phyloP scores from a whole-genome alignment of 2,329 filamentous ascomycete species.

The Cladosporium sp. region DNA sequence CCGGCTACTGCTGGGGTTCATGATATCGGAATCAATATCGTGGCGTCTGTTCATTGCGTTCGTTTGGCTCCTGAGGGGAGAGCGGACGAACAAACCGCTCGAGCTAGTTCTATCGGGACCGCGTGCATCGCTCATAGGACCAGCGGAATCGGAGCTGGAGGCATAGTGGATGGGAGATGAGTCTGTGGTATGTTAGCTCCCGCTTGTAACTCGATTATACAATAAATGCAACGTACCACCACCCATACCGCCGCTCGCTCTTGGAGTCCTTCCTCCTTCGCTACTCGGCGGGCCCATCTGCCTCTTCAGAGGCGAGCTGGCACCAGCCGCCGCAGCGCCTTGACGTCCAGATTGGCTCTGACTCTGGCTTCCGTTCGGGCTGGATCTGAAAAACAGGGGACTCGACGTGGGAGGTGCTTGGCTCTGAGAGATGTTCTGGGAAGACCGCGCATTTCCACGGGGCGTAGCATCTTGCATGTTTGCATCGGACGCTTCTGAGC shows the following conservation, averaged over 20 bases:
- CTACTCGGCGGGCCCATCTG: slow-evolving; percentile 35
- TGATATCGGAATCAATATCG: slow-evolving; percentile 80
- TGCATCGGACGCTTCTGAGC: slow-evolving; percentile 37
- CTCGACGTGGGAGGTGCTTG: slow-evolving; percentile 56
- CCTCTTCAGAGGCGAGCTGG: slow-evolving; percentile 45
- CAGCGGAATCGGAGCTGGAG: slow-evolving; percentile 65
- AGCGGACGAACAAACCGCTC: slow-evolving; percentile 81
- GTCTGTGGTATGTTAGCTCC: slow-evolving; percentile 50
- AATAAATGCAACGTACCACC: slow-evolving; percentile 53
- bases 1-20: slow-evolving; percentile 48
- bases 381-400: slow-evolving; percentile 72
- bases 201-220: background rate
- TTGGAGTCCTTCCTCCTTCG: slow-evolving; percentile 66
- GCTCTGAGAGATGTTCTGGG: slow-evolving; percentile 39
- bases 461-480: slow-evolving; percentile 37
- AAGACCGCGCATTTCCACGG: slow-evolving; percentile 35
- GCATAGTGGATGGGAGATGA: slow-evolving; percentile 92
- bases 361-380: slow-evolving; percentile 45
- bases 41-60: slow-evolving; percentile 64
- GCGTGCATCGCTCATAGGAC: slow-evolving; percentile 40
- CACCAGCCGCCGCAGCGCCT: slow-evolving; percentile 32
- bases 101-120: slow-evolving; percentile 56
- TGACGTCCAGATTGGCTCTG: slow-evolving; percentile 21
- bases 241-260: slow-evolving; percentile 55
- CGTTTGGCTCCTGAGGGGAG: slow-evolving; percentile 49